Conservation (phyloP, 345 rosid genomes). For the Lepidium africanum region DNA sequence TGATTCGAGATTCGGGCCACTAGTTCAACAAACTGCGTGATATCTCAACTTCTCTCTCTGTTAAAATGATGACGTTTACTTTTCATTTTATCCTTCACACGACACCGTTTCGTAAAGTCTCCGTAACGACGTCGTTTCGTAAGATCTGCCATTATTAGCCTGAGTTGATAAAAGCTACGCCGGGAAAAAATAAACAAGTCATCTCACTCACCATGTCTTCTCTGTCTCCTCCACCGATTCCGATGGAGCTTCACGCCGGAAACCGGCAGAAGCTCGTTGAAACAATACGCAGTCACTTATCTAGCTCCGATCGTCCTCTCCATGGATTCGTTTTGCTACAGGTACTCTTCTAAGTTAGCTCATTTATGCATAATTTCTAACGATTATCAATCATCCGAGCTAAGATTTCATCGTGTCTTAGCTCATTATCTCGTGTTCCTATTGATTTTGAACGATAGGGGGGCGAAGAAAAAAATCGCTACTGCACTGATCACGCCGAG, state of each 20-base stretch:
- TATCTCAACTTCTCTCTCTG: not conserved
- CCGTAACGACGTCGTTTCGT: not conserved
- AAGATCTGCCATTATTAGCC: not conserved
- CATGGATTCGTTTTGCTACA: constrained; percentile 73
- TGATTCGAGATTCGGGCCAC: constrained; percentile 19
- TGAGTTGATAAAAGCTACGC: not conserved
- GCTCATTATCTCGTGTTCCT: not conserved
- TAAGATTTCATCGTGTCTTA: not conserved
- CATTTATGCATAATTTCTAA: not conserved
- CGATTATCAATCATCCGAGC: not conserved
- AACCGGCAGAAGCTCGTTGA: constrained; percentile 64
- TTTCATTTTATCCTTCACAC: no score
- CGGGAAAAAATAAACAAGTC: not conserved
- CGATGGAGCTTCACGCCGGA: constrained; percentile 57
- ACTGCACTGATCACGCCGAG: constrained; percentile 87
- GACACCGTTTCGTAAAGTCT: not conserved
- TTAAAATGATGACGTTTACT: not conserved
- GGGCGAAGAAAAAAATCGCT: constrained; percentile 73
- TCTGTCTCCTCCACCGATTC: constrained; percentile 59
- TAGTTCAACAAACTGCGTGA: constrained; percentile 1
- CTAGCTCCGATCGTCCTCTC: constrained; percentile 40
- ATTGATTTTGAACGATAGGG: constrained; percentile 36
- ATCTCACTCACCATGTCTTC: constrained; percentile 27
- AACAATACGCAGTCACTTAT: constrained; percentile 46
- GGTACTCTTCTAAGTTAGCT: constrained; percentile 27